Base-by-base conservation (phyloP, 805 yeast species). In the Ogataea methylovora region DNA sequence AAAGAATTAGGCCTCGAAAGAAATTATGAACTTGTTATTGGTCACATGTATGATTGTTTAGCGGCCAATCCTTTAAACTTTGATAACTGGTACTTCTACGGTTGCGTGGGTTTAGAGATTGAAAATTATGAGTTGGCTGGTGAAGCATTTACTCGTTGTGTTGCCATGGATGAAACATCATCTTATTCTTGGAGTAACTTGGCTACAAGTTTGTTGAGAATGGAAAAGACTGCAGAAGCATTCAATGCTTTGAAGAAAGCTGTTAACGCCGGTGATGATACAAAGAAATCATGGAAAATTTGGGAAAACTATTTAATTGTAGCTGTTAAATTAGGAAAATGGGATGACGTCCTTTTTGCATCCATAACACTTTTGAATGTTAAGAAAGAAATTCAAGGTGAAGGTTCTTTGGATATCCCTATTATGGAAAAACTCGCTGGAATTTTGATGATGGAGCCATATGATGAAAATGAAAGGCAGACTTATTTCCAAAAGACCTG, bases 111-210 rank as follows among this genome's bases (percentile, higher is more conserved):
- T 0, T 63, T 92, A 32, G 95, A 86, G 51, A 56, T 75, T 11
- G 68, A 61, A 7, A 76, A 80, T 45, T 84, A 71, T 61, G 82
- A 78, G 17, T 58, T 83, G 29, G 95, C 97, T 0, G 79, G 94
- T 0, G 94, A 84, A 51, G 96, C 96, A 0, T 88, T 92, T 53
- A 80, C 95, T 1, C 68, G 97, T 48, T 86, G 96, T 61, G 88
- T 87, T 22, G 66, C 94, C 0, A 54, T 88, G 25, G 95, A 87
- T 53, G 94, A 84, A 17, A 69, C 79, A 0, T 86, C 78, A 48
- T 67, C 88, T 2, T 76, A 76, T 51, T 76, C 95, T 2, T 92
- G 98, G 98, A 79, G 94, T 9, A 92, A 92, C 51, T 67, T 92
- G 46, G 86, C 95, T 5, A 78, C 92, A 9, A 79, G 96, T 0